Evolutionary conservation across 495 filamentous ascomycete species (phyloP), one percentile per base, ranked within the genome.

Genomic region (Podospora fimiseda): DNA sequence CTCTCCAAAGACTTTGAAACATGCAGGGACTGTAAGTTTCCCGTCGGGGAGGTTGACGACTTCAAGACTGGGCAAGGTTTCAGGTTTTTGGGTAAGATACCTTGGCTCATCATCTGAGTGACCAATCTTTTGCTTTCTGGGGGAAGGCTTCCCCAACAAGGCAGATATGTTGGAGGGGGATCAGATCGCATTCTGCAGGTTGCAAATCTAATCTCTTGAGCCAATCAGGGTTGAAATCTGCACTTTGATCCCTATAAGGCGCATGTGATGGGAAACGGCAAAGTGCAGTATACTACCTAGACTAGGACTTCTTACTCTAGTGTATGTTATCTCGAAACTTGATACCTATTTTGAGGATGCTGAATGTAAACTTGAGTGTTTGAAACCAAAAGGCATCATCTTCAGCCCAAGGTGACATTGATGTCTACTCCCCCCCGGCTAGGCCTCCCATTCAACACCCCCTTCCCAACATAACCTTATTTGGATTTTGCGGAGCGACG

Each of bases 1-100:
- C 59, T 44, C 6, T 33, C 15, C 48, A 27, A n/a, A 48, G 58
- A 22, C 43, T 63, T 60, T 55, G 61, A 60, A 60, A 58, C 58
- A 43, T 5, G 3, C 15, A n/a, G 6, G 14, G 21, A 24, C 21
- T 36, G 16, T 51, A 24, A 45, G 18, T 54, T 60, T 60, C 54
- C 51, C 43, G 9, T 55, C 13, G 48, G 13, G n/a, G n/a, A n/a
- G n/a, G n/a, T n/a, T n/a, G n/a, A n/a, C 19, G 13, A 18, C 5
- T 40, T 51, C 33, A 22, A 9, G 6, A 24, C n/a, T 3, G 14
- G 22, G 38, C 16, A 15, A 4, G 21, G 2, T 36, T 30, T 6
- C 37, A 20, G 20, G 27, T 14, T 27, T 23, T 6, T 15, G 55
- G 55, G 43, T 49, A 48, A 51, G 40, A 47, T 52, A 47, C 54